Base-by-base conservation (phyloP, 106 monocot genomes). In the Iris macrosiphon region DNA sequence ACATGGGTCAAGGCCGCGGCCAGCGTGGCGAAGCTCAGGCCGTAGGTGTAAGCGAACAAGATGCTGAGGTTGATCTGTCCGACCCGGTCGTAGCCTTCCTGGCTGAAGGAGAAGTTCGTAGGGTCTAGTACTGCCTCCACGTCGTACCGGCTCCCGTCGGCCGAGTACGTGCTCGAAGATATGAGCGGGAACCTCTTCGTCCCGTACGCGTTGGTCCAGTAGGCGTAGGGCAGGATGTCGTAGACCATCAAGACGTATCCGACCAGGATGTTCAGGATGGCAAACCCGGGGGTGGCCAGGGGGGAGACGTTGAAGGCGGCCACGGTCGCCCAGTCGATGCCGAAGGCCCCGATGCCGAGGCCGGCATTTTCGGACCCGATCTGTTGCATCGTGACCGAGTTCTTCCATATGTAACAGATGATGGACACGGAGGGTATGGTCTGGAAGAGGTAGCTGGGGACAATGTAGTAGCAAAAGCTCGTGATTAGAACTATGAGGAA, bases 381-480 rank as follows among this genome's bases (percentile, higher is more conserved):
- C 52, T 86, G 80, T 24, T 80, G 85, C 25, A 80, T 76, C 0
- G 70, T 77, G 45, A 81, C 40, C 0, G 81, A 87, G 32, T 60
- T 31, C 40, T 63, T 81, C 73, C 69, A 81, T 2, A 87, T 60
- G 59, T 67, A 63, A 50, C 86, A 87, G 5, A 81, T 40, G 43
- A 77, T 53, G 2, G 85, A 85, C 22, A 85, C 44, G 13, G 80
- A 52, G 11, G 73, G 57, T n/a, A 80, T 76, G 15, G 77, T 55
- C 14, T 77, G 86, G 70, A 87, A 87, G 37, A 87, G 61, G 59
- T 66, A 87, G 73, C 66, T 64, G 34, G 86, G 86, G 48, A 87
- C 25, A 19, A 77, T 39, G 39, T 81, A 87, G 64, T 87, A 87
- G 19, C 74, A 49, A 39, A 82, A 87, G 68, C 87, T 87, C 25